Evolutionary conservation across 2,329 filamentous ascomycete species (phyloP), one percentile per base, ranked within the genome.

Genomic region (Microdochium nivale): DNA sequence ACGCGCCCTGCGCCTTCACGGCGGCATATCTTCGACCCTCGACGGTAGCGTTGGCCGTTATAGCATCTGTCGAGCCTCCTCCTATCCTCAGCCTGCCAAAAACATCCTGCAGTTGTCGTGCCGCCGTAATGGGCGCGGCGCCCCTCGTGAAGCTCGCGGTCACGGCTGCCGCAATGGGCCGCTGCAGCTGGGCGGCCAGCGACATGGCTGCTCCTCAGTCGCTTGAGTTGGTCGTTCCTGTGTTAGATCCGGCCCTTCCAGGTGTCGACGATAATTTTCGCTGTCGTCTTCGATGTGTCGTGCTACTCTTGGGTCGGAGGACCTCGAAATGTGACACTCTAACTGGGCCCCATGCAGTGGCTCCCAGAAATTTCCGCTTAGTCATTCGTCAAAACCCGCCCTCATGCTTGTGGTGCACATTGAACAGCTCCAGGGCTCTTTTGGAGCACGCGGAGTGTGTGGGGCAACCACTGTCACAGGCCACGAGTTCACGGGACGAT

Each of bases 1-100:
- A 84, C 49, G 79, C 79, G 67, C 82, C 82, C 70, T 86, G 83
- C 46, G 80, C 74, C 65, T 84, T 84, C 65, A 82, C 79, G 24
- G 78, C 73, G 57, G 80, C 80, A 60, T 77, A 71, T 64, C 79
- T 72, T 56, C 74, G 70, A 58, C 78, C 78, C 56, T 75, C 68
- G 10, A 76, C 73, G 50, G 68, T 64, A 49, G 66, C 64, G 65
- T 72, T 72, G 44, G 25, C 30, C n/a, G 46, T 9, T 9, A 25
- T 7, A 7, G 40, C 13, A 23, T 44, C 46, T 19, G 14, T 47
- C 23, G 46, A 27, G 24, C 51, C 52, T 11, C 54, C 53, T 21
- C 63, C 61, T 59, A 67, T 62, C 55, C 60, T 60, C 50, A 66
- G 37, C 52, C 58, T 59, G 5, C 56, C 59, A 19, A 67, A 59